These are phyloP conservation scores for Kodamaea nitidulidarum DNA, from an alignment of 805 yeast genomes.

Conservation along the genomic window DNA sequence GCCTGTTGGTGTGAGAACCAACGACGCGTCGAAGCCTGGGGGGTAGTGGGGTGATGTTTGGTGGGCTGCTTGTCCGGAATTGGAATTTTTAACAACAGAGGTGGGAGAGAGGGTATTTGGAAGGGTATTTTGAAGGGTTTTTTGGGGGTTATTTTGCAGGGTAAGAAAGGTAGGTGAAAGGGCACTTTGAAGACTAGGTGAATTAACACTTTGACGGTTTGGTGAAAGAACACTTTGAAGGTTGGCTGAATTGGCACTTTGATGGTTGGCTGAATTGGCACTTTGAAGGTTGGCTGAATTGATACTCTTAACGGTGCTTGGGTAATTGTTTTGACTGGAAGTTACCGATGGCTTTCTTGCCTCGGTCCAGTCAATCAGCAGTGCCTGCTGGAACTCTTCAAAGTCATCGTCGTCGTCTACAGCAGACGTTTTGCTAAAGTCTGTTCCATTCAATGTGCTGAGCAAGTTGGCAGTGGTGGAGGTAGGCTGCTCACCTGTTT, in stretches of 20 bases:
- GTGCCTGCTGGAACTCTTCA: slow-evolving; percentile 24
- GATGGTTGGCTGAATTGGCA: no score
- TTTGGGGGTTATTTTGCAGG: neutral
- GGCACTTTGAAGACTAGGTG: neutral
- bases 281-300: no score
- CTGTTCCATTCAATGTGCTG: slow-evolving; percentile 23
- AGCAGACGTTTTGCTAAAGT: slow-evolving; percentile 9
- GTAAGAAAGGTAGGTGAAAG: neutral
- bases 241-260: neutral
- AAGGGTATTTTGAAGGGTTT: no score
- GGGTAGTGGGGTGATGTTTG: slow-evolving; percentile 19
- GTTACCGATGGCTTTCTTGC: slow-evolving; percentile 5
- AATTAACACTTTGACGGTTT: neutral
- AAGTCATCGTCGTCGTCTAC: slow-evolving; percentile 23
- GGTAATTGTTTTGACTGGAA: no score
- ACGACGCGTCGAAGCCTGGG: slow-evolving; percentile 26
- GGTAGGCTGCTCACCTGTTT: no score
- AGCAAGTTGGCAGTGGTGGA: slow-evolving; percentile 17
- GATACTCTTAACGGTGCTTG: no score
- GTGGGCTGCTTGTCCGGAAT: neutral
- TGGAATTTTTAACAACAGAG: neutral
- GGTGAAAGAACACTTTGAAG: slow-evolving; percentile 4
- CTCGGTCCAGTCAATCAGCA: slow-evolving; percentile 17
- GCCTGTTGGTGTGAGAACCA: slow-evolving; percentile 7
- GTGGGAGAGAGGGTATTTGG: no score